Percentiles rank a stretch among this genome's conserved stretches.
phyloP scores from a whole-genome alignment of 2,329 filamentous ascomycete species.

The Arthrobotrys iridis region DNA sequence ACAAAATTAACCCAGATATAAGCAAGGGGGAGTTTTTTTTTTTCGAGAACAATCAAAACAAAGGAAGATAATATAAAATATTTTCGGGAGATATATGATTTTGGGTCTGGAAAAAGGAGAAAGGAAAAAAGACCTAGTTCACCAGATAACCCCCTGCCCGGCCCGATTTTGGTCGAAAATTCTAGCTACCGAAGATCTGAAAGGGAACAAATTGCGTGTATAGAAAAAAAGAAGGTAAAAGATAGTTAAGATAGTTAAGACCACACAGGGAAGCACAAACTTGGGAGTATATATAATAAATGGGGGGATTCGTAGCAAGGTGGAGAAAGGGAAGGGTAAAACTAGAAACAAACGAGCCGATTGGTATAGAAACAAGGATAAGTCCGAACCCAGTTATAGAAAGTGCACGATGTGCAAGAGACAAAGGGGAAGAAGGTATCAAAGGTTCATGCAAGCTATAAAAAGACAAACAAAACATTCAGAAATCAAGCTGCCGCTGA shows the following conservation, averaged over 20 bases:
- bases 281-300: slow-evolving; percentile 48
- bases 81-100: slow-evolving; percentile 22
- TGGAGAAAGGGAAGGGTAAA: slow-evolving; percentile 48
- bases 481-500: slow-evolving; percentile 47
- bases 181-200: slow-evolving; percentile 59
- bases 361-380: slow-evolving; percentile 55
- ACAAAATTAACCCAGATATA: too few relatives aligned
- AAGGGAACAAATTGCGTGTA: slow-evolving; percentile 55
- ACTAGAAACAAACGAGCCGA: slow-evolving; percentile 42
- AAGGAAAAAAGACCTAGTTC: slow-evolving; percentile 6
- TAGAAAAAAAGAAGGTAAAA: slow-evolving; percentile 49
- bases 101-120: too few relatives aligned
- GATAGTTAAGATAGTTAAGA: slow-evolving; percentile 49
- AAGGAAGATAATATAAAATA: slow-evolving; percentile 8
- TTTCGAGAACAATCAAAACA: neutral
- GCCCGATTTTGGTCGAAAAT: slow-evolving; percentile 60
- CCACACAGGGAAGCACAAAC: slow-evolving; percentile 32
- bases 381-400: slow-evolving; percentile 42
- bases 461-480: slow-evolving; percentile 5
- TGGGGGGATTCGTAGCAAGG: slow-evolving; percentile 29
- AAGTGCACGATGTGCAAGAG: slow-evolving; percentile 13
- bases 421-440: slow-evolving; percentile 29
- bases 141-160: slow-evolving; percentile 58
- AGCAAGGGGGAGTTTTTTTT: too few relatives aligned
- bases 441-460: slow-evolving; percentile 22